Evolutionary conservation across 2,329 filamentous ascomycete genomes (phyloP), one percentile per base, ranked within the genome.

Genomic region (Hirsutella thompsonii): DNA sequence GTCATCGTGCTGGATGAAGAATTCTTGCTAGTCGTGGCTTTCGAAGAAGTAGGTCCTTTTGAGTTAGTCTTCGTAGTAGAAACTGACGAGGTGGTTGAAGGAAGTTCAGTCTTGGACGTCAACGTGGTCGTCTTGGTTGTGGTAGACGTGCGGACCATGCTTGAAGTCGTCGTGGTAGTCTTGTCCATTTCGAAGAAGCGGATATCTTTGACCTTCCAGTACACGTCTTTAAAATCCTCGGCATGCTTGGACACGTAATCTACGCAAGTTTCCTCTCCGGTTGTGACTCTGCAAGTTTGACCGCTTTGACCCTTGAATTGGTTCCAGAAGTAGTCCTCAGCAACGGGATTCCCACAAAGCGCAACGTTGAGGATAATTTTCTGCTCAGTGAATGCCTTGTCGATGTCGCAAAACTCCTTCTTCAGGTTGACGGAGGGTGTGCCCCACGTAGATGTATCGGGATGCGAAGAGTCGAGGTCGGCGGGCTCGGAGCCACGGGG

Each of bases 401-500:
- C 32, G 16, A 44, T 40, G 30, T 44, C n/a, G 16, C 42, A 44
- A 8, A 9, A 8, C 4, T 18, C 20, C 10, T n/a, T 19, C 16
- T 16, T 20, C 10, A 44, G 16, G 26, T 41, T 36, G 8, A 44
- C n/a, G 5, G 42, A 41, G 3, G 42, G 38, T 2, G 3, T 32
- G 9, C 39, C 36, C 42, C 42, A 44, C 5, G 16, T 5, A 2
- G 28, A 32, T 2, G 39, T 38, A 16, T 44, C 39, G n/a, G 30
- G 28, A 4, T 10, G 18, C 4, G 28, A 10, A 2, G 30, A 13
- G 3, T 38, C 37, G 28, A 63, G 44, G 40, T 64, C 52, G 18
- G 33, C 21, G 9, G 62, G 62, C 8, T 47, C 52, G 10, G 33
- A 33, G 28, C 23, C 46, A 8, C 47, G 44, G 11, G 45, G 40